Evolutionary conservation across 139 green algal genomes (phyloP).

Genomic region (Picochlorum sp.): DNA sequence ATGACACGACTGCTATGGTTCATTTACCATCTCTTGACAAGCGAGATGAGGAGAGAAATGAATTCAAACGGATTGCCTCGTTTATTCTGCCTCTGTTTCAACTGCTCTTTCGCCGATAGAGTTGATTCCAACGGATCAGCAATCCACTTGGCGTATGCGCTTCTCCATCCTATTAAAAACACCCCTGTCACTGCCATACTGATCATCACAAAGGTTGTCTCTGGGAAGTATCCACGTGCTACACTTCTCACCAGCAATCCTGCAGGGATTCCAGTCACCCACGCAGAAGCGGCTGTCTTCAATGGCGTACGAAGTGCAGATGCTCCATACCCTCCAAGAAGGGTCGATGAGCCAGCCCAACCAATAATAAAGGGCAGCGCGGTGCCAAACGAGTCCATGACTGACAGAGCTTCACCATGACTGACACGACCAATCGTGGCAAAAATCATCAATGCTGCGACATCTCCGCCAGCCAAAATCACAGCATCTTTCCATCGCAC

Average conservation of each 20-base stretch:
- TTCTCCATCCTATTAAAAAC: constrained; percentile 61
- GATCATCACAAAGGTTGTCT: constrained; percentile 61
- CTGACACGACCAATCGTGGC: constrained; percentile 54
- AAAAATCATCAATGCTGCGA: constrained; percentile 58
- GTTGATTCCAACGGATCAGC: constrained; percentile 16
- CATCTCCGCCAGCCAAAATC: constrained; percentile 54
- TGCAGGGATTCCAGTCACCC: constrained; percentile 52
- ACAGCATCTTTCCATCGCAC: constrained; percentile 3
- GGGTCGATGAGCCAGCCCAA: constrained; percentile 45
- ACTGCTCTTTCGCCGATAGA: constrained; percentile 9
- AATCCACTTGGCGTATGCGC: constrained; percentile 37
- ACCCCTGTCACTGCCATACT: constrained; percentile 46
- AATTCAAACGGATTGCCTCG: constrained; percentile 58
- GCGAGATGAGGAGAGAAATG: constrained; percentile 44
- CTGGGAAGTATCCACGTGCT: constrained; percentile 51
- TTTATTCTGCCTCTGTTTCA: constrained; percentile 33
- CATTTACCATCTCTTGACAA: constrained; percentile 50
- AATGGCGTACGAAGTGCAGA: constrained; percentile 30
- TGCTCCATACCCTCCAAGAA: constrained; percentile 46
- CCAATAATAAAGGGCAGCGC: constrained; percentile 65
- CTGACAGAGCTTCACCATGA: constrained; percentile 42
- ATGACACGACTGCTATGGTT: background rate
- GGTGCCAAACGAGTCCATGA: constrained; percentile 36
- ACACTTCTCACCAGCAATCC: constrained; percentile 50
- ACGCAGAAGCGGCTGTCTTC: constrained; percentile 51